A percentile compares a stretch with the other conserved stretches of the same genome.
Evolutionary conservation across 805 yeast genomes (phyloP).

Genomic region (Diddensiella santjacobensis): DNA sequence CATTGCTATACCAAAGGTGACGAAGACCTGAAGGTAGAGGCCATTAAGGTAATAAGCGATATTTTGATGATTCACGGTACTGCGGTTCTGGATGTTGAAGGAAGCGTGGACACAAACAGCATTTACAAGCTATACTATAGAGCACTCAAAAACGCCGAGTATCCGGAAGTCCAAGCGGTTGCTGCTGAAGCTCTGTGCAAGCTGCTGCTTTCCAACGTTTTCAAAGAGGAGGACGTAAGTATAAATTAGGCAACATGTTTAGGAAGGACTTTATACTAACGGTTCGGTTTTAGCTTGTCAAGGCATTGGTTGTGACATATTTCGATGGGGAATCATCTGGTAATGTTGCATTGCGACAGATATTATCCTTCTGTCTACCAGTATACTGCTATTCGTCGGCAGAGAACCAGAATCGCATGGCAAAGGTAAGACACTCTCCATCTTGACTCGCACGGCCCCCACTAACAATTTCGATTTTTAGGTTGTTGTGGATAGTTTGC

Average conservation of each 20-base stretch:
- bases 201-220: slow-evolving; percentile 69
- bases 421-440: slow-evolving; percentile 36
- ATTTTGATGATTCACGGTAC: slow-evolving; percentile 74
- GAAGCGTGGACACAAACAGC: slow-evolving; percentile 54
- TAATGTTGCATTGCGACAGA: slow-evolving; percentile 70
- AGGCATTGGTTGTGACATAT: slow-evolving; percentile 66
- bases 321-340: slow-evolving; percentile 63
- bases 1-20: slow-evolving; percentile 66
- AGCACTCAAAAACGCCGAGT: slow-evolving; percentile 46
- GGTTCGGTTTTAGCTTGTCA: slow-evolving; percentile 39
- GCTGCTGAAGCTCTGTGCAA: slow-evolving; percentile 88
- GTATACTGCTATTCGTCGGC: slow-evolving; percentile 77
- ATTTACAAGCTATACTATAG: slow-evolving; percentile 68
- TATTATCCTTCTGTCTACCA: slow-evolving; percentile 81
- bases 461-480: too few species aligned
- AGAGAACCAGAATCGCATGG: slow-evolving; percentile 64
- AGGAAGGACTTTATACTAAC: too few species aligned
- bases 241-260: too few species aligned
- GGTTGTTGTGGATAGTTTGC: slow-evolving; percentile 22
- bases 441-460: too few species aligned
- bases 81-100: slow-evolving; percentile 56
- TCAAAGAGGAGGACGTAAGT: slow-evolving; percentile 54
- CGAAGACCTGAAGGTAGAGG: slow-evolving; percentile 55
- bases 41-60: slow-evolving; percentile 72
- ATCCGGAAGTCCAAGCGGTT: slow-evolving; percentile 67